Conservation (phyloP, 495 filamentous ascomycete genomes). For the Hypoxylon trugodes region DNA sequence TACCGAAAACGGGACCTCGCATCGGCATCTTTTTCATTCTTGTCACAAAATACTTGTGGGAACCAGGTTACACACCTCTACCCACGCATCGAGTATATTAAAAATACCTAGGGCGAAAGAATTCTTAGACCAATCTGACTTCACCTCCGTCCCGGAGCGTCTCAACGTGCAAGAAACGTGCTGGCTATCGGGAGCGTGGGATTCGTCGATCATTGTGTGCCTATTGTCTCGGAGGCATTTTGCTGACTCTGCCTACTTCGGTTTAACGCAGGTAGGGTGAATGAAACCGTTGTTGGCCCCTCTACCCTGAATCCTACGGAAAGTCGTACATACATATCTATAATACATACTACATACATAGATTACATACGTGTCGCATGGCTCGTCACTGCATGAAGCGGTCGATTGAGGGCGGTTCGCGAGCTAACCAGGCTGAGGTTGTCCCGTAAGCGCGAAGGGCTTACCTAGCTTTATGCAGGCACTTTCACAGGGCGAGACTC, state of each 20-base stretch:
- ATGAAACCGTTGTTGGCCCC: constrained; percentile 22
- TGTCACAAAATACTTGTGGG: constrained; percentile 28
- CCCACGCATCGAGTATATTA: constrained; percentile 21
- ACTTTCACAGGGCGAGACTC: constrained; percentile 15
- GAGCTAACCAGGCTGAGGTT: constrained; percentile 27
- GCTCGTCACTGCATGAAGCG: constrained; percentile 10
- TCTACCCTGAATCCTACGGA: constrained; percentile 29
- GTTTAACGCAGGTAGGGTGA: constrained; percentile 22
- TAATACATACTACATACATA: no score
- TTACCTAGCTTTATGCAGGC: constrained; percentile 24
- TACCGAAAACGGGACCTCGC: constrained; percentile 37
- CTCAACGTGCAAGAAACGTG: constrained; percentile 44
- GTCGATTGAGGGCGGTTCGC: background rate
- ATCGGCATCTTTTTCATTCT: constrained; percentile 21
- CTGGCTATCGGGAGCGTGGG: constrained; percentile 36
- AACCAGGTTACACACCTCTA: constrained; percentile 31
- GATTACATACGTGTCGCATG: no score
- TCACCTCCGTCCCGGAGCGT: constrained; percentile 6
- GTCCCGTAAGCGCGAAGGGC: constrained; percentile 9
- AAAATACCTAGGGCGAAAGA: no score
- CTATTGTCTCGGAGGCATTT: constrained; percentile 34
- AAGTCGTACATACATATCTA: no score
- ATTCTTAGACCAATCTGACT: constrained; percentile 20
- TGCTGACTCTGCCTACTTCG: constrained; percentile 26
- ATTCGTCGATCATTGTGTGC: constrained; percentile 36